Conservation (phyloP, 2,329 filamentous ascomycete genomes). For the Botrytis elliptica region DNA sequence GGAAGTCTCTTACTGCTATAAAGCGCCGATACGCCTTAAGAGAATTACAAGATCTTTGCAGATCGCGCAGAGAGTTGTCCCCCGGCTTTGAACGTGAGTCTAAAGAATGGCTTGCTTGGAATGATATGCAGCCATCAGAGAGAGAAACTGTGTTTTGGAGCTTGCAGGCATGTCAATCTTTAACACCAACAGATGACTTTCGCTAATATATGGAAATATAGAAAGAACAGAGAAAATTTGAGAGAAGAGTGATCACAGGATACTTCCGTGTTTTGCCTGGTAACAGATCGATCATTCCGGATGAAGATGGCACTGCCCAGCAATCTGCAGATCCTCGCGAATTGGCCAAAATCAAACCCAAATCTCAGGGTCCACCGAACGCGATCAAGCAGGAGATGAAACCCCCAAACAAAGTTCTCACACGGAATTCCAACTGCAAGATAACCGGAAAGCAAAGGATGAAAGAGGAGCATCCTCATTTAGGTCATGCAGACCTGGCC, state of each 20-base stretch:
- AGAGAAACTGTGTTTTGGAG: not conserved
- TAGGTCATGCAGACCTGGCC: no score
- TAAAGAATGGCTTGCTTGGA: conserved; percentile 20
- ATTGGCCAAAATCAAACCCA: not conserved
- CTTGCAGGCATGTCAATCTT: conserved; percentile 13
- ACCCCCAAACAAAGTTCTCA: no score
- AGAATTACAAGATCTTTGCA: not conserved
- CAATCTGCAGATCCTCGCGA: no score
- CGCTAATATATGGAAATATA: not conserved
- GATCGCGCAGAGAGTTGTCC: no score
- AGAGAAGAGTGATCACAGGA: not conserved
- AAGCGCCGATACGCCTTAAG: conserved; percentile 9
- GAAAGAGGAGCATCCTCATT: not conserved
- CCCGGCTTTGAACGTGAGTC: not conserved
- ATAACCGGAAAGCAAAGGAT: no score
- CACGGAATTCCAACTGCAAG: no score
- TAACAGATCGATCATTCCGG: not conserved
- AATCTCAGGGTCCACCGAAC: no score
- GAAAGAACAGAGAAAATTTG: not conserved
- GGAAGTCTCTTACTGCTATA: not conserved
- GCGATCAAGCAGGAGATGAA: not conserved
- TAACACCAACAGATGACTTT: no score
- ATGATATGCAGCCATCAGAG: conserved; percentile 8
- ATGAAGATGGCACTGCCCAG: not conserved
- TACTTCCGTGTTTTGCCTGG: not conserved